phyloP scores from a whole-genome alignment of 495 filamentous ascomycete genomes.

The Xeromyces bisporus region DNA sequence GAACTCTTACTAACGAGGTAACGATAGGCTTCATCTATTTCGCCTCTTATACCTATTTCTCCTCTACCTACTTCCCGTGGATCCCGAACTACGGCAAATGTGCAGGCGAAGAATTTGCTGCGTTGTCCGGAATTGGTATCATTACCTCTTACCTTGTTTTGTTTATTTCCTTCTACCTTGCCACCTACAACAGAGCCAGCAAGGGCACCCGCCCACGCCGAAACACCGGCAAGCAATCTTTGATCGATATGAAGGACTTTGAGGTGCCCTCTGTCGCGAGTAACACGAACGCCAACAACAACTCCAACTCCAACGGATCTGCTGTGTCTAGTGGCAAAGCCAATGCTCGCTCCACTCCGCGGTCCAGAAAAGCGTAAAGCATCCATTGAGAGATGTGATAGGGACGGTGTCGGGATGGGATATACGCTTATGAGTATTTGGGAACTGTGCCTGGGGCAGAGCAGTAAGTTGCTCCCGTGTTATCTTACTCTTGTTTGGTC shows the following conservation, averaged over 20 bases:
- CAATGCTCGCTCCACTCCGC: constrained; percentile 26
- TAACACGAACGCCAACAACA: constrained; percentile 8
- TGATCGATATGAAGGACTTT: constrained; percentile 38
- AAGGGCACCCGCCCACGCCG: constrained; percentile 38
- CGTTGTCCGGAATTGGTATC: constrained; percentile 82
- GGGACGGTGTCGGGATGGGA: too few relatives aligned
- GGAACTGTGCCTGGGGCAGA: too few relatives aligned
- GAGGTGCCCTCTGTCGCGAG: constrained; percentile 24
- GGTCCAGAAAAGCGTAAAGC: constrained; percentile 33
- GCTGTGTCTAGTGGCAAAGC: constrained; percentile 21
- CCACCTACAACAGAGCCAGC: constrained; percentile 81
- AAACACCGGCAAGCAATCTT: constrained; percentile 34
- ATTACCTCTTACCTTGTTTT: constrained; percentile 87
- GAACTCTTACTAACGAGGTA: background rate
- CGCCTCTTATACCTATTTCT: constrained; percentile 90
- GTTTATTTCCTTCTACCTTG: constrained; percentile 97
- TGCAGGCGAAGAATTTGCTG: constrained; percentile 94
- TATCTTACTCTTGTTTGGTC: too few relatives aligned
- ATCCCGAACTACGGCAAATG: constrained; percentile 71
- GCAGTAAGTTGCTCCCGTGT: too few relatives aligned
- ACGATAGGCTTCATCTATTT: constrained; percentile 75
- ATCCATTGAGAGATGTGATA: background rate
- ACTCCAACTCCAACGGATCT: constrained; percentile 18
- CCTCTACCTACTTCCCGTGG: constrained; percentile 75
- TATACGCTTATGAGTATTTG: too few relatives aligned